These are phyloP conservation scores for Biscogniauxia mediterranea DNA, from an alignment of 2,329 filamentous ascomycete genomes.

Conservation along the genomic window DNA sequence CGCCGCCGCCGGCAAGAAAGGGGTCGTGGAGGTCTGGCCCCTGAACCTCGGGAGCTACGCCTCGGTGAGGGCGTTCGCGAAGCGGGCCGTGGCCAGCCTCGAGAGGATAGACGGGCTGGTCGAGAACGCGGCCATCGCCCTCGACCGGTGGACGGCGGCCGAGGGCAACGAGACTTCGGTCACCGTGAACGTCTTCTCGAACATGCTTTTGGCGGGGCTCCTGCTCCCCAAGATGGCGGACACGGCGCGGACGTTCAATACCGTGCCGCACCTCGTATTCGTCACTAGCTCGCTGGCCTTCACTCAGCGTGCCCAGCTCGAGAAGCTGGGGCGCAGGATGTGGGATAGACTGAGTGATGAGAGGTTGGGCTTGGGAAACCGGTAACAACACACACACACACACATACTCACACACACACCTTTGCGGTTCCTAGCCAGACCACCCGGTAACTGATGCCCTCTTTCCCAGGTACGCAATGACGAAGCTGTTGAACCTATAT, in stretches of 20 bases:
- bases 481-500: conserved; percentile 30
- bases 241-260: conserved; percentile 9
- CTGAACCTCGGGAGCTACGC: conserved; percentile 38
- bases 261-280: background rate
- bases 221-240: conserved; percentile 45
- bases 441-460: background rate
- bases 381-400: background rate
- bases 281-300: conserved; percentile 2
- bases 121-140: conserved; percentile 32
- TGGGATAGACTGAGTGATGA: conserved; percentile 1
- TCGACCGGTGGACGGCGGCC: conserved; percentile 25
- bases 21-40: conserved; percentile 37
- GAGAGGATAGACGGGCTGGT: conserved; percentile 36
- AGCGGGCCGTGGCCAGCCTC: conserved; percentile 28
- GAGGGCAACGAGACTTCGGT: conserved; percentile 44
- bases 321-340: conserved; percentile 1
- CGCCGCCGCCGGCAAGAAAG: background rate
- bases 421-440: too few relatives aligned
- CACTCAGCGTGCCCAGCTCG: background rate
- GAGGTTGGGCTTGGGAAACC: conserved; percentile 1
- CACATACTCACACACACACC: too few relatives aligned
- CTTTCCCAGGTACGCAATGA: conserved; percentile 24
- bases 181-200: conserved; percentile 48
- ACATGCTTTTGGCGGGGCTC: conserved; percentile 44
- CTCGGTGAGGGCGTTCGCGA: conserved; percentile 36